phyloP scores from a whole-genome alignment of 495 filamentous ascomycete genomes.

The Xylaria telfairii region DNA sequence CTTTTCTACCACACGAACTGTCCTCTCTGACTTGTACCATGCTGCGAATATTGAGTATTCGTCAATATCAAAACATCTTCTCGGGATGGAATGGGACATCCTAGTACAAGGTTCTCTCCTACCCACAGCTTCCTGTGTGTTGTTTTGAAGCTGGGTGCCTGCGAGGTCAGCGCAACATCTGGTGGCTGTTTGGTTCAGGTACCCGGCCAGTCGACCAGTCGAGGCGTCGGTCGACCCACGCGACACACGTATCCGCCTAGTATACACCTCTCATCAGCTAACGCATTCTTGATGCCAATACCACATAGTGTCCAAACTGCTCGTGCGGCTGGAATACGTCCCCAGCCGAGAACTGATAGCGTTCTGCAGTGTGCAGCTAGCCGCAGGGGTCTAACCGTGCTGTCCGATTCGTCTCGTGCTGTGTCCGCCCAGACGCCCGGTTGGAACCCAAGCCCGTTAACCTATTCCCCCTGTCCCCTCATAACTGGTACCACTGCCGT shows the following conservation, averaged over 20 bases:
- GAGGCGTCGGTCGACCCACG: slow-evolving; percentile 15
- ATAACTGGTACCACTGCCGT: background rate
- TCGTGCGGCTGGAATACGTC: slow-evolving; percentile 25
- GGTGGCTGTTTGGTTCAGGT: slow-evolving; percentile 27
- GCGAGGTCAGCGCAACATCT: slow-evolving; percentile 9
- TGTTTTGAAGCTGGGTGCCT: background rate
- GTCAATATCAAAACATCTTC: background rate
- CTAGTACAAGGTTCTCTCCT: background rate
- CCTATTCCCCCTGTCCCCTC: slow-evolving; percentile 5
- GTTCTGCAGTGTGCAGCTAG: slow-evolving; percentile 21
- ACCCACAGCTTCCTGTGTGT: background rate
- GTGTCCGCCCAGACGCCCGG: slow-evolving; percentile 2
- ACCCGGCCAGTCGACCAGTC: slow-evolving; percentile 20
- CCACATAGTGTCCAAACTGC: slow-evolving; percentile 5
- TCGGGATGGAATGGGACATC: background rate
- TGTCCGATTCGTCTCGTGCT: slow-evolving; percentile 17
- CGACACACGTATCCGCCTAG: slow-evolving; percentile 15
- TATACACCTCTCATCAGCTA: slow-evolving; percentile 21
- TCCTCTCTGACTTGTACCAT: background rate
- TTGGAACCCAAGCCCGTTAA: slow-evolving; percentile 18
- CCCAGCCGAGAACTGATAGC: slow-evolving; percentile 25
- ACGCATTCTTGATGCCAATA: slow-evolving; percentile 26
- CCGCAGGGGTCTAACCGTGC: slow-evolving; percentile 19
- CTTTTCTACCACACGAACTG: background rate
- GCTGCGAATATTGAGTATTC: slow-evolving; percentile 5